Evolutionary conservation across 73 alveolate species (phyloP).

Genomic region (Paraurostyla sp.): DNA sequence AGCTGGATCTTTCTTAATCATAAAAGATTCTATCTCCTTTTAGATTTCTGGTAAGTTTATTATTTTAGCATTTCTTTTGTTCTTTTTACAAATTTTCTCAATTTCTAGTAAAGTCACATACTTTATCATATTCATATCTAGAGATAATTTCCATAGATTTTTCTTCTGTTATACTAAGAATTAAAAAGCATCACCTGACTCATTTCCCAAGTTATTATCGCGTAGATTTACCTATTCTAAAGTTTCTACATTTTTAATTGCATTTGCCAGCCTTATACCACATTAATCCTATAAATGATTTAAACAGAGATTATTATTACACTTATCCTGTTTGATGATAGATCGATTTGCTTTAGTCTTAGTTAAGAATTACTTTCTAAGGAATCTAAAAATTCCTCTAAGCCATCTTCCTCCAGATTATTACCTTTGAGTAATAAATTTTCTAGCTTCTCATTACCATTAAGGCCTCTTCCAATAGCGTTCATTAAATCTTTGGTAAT

Average conservation of each 20-base stretch:
- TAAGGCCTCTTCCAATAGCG: conserved; percentile 27
- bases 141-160: conserved; percentile 14
- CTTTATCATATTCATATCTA: conserved; percentile 59
- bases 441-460: conserved; percentile 5
- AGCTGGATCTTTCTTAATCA: neutral
- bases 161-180: conserved; percentile 12
- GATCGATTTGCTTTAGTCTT: neutral
- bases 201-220: conserved; percentile 29
- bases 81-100: conserved; percentile 49
- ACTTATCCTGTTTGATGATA: conserved; percentile 40
- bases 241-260: neutral
- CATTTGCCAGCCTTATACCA: neutral
- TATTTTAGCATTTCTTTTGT: neutral
- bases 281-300: conserved; percentile 8
- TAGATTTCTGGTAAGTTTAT: neutral
- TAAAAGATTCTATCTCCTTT: neutral
- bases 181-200: conserved; percentile 28
- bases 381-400: neutral
- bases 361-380: neutral
- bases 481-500: neutral
- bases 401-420: neutral
- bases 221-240: conserved; percentile 26
- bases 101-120: conserved; percentile 27
- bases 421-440: conserved; percentile 16
- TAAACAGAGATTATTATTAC: neutral